A percentile compares a stretch with the other conserved stretches of the same genome.
Evolutionary conservation across 2,329 filamentous ascomycete species (phyloP).

Genomic region (Venturiaceae sp.): DNA sequence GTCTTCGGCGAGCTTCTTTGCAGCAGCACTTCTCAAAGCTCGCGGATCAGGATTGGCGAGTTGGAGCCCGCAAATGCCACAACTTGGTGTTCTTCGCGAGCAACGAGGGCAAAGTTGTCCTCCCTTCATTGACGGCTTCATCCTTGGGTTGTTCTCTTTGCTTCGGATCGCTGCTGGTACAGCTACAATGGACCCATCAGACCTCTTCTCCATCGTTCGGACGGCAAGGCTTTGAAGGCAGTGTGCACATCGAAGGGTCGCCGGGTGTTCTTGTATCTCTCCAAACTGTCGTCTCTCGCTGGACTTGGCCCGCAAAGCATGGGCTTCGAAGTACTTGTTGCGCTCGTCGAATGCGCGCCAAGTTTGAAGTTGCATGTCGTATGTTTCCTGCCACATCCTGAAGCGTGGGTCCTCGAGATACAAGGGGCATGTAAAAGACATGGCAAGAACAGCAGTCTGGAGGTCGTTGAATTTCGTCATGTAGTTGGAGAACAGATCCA

Average conservation of each 20-base stretch:
- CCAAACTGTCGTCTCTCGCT: slow-evolving; percentile 54
- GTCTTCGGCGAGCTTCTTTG: slow-evolving; percentile 21
- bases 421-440: slow-evolving; percentile 62
- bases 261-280: slow-evolving; percentile 56
- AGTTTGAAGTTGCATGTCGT: slow-evolving; percentile 61
- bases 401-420: slow-evolving; percentile 72
- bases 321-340: slow-evolving; percentile 69
- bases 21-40: slow-evolving; percentile 25
- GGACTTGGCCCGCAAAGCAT: slow-evolving; percentile 56
- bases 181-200: slow-evolving; percentile 11
- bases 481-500: slow-evolving; percentile 68
- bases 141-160: background rate
- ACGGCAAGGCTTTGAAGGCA: slow-evolving; percentile 50
- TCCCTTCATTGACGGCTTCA: slow-evolving; percentile 15
- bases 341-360: slow-evolving; percentile 63
- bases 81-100: slow-evolving; percentile 52
- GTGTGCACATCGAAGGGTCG: slow-evolving; percentile 67
- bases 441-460: slow-evolving; percentile 67
- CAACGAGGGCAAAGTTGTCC: slow-evolving; percentile 52
- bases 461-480: slow-evolving; percentile 67
- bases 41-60: slow-evolving; percentile 48
- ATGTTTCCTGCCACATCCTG: slow-evolving; percentile 66
- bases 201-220: slow-evolving; percentile 23
- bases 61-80: slow-evolving; percentile 53
- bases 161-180: background rate